Evolutionary conservation across 2,329 filamentous ascomycete species (phyloP).

Genomic region (Sporothrix globosa): DNA sequence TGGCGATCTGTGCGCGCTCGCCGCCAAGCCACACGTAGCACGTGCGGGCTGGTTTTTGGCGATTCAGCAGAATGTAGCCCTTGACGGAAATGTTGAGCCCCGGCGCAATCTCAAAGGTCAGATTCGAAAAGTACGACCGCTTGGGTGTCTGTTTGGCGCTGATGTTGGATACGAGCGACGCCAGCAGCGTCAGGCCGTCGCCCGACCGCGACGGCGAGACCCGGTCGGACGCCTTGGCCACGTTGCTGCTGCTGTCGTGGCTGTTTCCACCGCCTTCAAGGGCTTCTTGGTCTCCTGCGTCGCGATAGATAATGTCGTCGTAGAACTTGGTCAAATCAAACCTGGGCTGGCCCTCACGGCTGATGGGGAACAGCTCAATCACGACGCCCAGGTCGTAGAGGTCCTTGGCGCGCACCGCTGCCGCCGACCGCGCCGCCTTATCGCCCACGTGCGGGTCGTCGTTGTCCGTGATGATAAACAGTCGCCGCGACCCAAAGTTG

Average conservation of each 20-base stretch:
- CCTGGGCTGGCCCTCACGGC: conserved; percentile 60
- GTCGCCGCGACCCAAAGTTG: conserved; percentile 86
- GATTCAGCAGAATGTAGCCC: conserved; percentile 86
- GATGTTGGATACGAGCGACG: conserved; percentile 85
- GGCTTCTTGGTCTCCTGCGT: conserved; percentile 72
- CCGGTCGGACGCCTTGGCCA: conserved; percentile 63
- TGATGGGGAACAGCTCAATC: conserved; percentile 93
- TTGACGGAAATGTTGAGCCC: conserved; percentile 86
- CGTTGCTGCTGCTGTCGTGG: conserved; percentile 57
- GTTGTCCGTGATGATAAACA: conserved; percentile 97
- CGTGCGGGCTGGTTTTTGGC: conserved; percentile 76
- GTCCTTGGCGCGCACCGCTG: conserved; percentile 88
- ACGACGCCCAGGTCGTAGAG: conserved; percentile 89
- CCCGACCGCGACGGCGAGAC: conserved; percentile 64
- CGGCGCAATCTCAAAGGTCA: conserved; percentile 87
- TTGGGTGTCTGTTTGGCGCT: conserved; percentile 88
- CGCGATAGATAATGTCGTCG: conserved; percentile 90
- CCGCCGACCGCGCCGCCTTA: conserved; percentile 72
- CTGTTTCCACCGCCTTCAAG: not conserved
- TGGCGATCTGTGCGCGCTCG: conserved; percentile 80
- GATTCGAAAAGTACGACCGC: conserved; percentile 79
- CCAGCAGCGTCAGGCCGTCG: conserved; percentile 65
- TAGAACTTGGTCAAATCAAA: conserved; percentile 91
- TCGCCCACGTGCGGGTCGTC: conserved; percentile 79
- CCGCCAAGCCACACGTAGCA: conserved; percentile 87